Evolutionary conservation across 1,284 basidiomycete genomes (phyloP), one percentile per base, ranked within the genome.

Genomic region (Erythrobasidium hasegawianum): DNA sequence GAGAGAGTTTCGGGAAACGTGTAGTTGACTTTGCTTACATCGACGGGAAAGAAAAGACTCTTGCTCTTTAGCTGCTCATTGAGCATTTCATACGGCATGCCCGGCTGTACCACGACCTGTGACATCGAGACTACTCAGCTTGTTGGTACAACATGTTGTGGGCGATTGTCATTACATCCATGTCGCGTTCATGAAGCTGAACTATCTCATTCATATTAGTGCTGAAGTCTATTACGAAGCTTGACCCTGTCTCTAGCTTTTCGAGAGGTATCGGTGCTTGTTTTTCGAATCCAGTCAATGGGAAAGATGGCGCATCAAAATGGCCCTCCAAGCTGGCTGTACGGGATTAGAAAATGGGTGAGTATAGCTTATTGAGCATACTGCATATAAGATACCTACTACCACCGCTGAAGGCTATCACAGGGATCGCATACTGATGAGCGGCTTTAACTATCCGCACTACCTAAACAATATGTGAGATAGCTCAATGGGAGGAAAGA

Each of bases 41-140:
- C 78, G 70, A 94, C 86, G 0, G 93, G 93, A 75, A 94, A 95
- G 81, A 96, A 96, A 13, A 96, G 77, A 0, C 85, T 87, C 76
- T 86, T 82, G 58, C 86, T 81, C 71, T 82, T 82, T 18, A 95
- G 80, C 3, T 81, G 81, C 20, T 85, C 84, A 72, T 97, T 97
- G 49, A 97, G 82, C 22, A 89, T 87, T 80, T 92, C 86, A 88
- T 91, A 96, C 41, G 85, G 83, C 16, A 85, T 81, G 5, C 90
- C 93, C n/a, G 90, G 82, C 67, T 79, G 77, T 1, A 75, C 74
- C 3, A 73, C 70, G 0, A 77, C 75, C 10, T 72, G 71, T 11
- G 74, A 68, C 41, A 76, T 73, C 7, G 70, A 70, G 26, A 45
- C 16, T 8, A 3, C 41, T n/a, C 29, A 24, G 40, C 57, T 22